These are phyloP conservation scores for Blumeriella jaapii DNA, from an alignment of 2,329 filamentous ascomycete genomes.

Conservation along the genomic window DNA sequence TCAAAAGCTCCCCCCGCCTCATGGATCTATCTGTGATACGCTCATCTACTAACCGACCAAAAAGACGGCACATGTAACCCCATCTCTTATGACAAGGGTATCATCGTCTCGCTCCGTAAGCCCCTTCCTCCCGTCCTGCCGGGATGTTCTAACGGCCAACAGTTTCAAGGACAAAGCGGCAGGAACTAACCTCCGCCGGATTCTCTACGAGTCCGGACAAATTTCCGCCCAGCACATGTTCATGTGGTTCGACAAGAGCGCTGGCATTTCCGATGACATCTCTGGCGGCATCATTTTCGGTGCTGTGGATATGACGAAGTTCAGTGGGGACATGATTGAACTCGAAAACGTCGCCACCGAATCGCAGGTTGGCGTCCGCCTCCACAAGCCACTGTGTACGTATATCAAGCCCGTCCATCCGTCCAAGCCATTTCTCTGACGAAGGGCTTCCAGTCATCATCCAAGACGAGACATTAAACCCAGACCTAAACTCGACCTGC, in stretches of 20 bases:
- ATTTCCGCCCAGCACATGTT: conserved; percentile 25
- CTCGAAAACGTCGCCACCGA: conserved; percentile 13
- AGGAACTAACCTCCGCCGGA: conserved; percentile 26
- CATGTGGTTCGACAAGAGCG: conserved; percentile 28
- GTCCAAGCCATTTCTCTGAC: too few species aligned
- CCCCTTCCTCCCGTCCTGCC: conserved; percentile 11
- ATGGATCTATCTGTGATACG: too few species aligned
- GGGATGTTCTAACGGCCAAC: too few species aligned
- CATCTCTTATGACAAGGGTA: too few species aligned
- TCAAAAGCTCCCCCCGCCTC: too few species aligned
- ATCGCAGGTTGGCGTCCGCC: conserved; percentile 15
- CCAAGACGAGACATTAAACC: conserved; percentile 14
- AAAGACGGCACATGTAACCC: too few species aligned
- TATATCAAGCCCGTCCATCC: too few species aligned
- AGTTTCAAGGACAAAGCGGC: conserved; percentile 13
- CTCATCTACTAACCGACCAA: too few species aligned
- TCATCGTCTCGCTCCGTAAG: too few species aligned
- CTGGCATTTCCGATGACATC: conserved; percentile 17
- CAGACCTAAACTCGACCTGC: conserved; percentile 14
- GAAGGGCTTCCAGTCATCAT: conserved; percentile 19
- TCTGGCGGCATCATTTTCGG: conserved; percentile 27
- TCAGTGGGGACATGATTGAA: conserved; percentile 25
- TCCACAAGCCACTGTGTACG: conserved; percentile 18
- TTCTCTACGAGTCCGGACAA: conserved; percentile 24
- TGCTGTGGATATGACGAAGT: conserved; percentile 28